Base-by-base conservation (phyloP, 768 basidiomycete genomes). In the Mrakia blollopis region DNA sequence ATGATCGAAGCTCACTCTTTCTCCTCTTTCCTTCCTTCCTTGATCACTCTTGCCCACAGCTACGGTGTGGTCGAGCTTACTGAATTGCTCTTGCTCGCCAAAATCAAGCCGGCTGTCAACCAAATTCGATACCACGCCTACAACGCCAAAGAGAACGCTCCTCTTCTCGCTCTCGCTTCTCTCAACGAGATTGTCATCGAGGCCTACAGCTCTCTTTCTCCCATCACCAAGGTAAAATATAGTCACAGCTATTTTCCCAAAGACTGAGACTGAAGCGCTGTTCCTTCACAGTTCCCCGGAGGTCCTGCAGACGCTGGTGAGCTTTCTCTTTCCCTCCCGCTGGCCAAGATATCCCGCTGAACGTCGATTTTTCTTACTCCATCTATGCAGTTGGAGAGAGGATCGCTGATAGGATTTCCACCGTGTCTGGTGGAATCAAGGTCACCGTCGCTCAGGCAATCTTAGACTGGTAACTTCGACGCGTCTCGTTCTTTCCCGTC, bases 61-160 rank as follows among this genome's bases (percentile, higher is more conserved):
- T 77, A 39, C 71, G 62, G 57, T 60, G 70, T 62, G 21, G 39
- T 54, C 28, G 35, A 62, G 16, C 69, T 72, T n/a, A 57, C 57
- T 0, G 57, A 62, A 10, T 21, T 77, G 2, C 76, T 77, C 39
- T 23, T 54, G n/a, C 21, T 32, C 28, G 76, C 76, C 41, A 69
- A 69, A 23, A 77, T 77, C 71, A 77, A 72, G 32, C 76, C 76
- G 0, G 69, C 69, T 21, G 70, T 77, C 30, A 75, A 75, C 63
- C 76, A 77, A 50, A 72, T 77, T 35, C 70, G 41, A 21, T 77
- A 77, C 76, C 76, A 77, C 35, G 76, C 76, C 1, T 77, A 77
- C 69, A 77, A 77, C 47, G 76, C 68, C 69, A 57, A 71, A 28
- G 63, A 62, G 30, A 57, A 77, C 68, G 50, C 54, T 13, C 37